These are phyloP conservation scores for Camellia granthamiana DNA, from an alignment of 148 eudicot genomes.

Conservation along the genomic window DNA sequence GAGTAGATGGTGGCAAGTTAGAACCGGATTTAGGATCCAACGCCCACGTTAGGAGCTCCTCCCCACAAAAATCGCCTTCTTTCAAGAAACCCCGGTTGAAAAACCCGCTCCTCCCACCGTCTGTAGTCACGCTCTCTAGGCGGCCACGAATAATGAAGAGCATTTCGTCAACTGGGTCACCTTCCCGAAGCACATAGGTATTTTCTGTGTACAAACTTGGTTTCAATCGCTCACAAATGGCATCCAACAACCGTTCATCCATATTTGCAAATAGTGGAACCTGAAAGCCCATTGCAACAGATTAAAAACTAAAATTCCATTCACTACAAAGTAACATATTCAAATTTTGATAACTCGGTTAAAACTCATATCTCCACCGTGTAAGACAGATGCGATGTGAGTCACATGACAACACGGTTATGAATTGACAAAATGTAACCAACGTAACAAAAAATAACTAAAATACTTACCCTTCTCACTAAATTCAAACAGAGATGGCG, in stretches of 20 bases:
- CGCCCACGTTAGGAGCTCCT: conserved; percentile 45
- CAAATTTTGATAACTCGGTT: not conserved
- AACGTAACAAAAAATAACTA: not conserved
- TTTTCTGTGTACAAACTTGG: conserved; percentile 39
- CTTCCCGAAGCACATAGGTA: conserved; percentile 35
- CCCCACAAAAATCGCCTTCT: conserved; percentile 44
- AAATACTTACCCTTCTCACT: conserved; percentile 36
- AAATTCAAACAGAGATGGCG: conserved; percentile 42
- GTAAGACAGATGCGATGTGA: too few species aligned
- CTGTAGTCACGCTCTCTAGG: conserved; percentile 42
- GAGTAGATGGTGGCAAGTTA: conserved; percentile 37
- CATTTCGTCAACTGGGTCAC: conserved; percentile 43
- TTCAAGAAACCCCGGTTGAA: conserved; percentile 37
- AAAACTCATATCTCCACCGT: too few species aligned
- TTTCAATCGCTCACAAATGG: conserved; percentile 42
- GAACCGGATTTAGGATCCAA: conserved; percentile 39
- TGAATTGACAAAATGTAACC: not conserved
- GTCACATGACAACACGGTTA: not conserved
- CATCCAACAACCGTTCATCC: conserved; percentile 44
- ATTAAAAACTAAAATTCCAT: not conserved
- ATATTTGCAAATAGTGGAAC: conserved; percentile 40
- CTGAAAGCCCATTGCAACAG: conserved; percentile 9
- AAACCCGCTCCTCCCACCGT: conserved; percentile 44
- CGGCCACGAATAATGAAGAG: conserved; percentile 44
- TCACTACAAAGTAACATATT: not conserved